phyloP scores from a whole-genome alignment of 2,329 filamentous ascomycete genomes.

The Ophiostoma piceae region DNA sequence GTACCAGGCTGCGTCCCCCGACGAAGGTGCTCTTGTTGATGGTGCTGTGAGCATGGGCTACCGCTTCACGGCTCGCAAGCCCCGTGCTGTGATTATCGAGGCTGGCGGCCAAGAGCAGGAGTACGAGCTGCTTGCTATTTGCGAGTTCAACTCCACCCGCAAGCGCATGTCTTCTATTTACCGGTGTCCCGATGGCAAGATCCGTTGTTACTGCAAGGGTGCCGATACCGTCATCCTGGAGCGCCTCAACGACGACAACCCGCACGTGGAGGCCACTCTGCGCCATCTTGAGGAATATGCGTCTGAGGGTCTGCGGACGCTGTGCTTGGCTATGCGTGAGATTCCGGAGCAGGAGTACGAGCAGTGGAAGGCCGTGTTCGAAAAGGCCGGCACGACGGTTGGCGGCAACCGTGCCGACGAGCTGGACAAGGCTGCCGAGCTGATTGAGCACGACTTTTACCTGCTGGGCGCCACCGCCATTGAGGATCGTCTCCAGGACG shows the following conservation, averaged over 20 bases:
- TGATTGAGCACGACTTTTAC: slow-evolving; percentile 88
- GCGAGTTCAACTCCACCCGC: slow-evolving; percentile 95
- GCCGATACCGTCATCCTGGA: slow-evolving; percentile 97
- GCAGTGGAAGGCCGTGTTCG: slow-evolving; percentile 81
- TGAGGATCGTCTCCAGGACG: slow-evolving; percentile 93
- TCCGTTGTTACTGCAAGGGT: slow-evolving; percentile 90
- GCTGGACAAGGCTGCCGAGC: slow-evolving; percentile 91
- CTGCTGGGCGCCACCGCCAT: slow-evolving; percentile 94
- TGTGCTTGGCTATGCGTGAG: slow-evolving; percentile 92
- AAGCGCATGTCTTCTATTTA: slow-evolving; percentile 99
- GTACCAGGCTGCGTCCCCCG: slow-evolving; percentile 95
- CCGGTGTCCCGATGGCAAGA: slow-evolving; percentile 90
- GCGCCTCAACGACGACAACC: slow-evolving; percentile 75
- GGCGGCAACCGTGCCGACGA: slow-evolving; percentile 90
- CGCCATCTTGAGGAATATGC: slow-evolving; percentile 98
- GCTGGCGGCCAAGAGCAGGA: slow-evolving; percentile 67
- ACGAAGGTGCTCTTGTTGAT: slow-evolving; percentile 93
- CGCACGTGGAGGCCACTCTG: slow-evolving; percentile 81
- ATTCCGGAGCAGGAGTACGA: slow-evolving; percentile 82
- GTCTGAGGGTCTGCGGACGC: slow-evolving; percentile 86
- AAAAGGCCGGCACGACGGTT: slow-evolving; percentile 82
- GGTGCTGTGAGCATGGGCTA: slow-evolving; percentile 83
- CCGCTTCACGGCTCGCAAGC: slow-evolving; percentile 84
- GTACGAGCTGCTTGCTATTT: slow-evolving; percentile 92
- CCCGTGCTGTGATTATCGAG: slow-evolving; percentile 77